Percentiles rank a stretch among this genome's conserved stretches.
phyloP scores from a whole-genome alignment of 208 protist genomes.

The Endotrypanum monterogeii region DNA sequence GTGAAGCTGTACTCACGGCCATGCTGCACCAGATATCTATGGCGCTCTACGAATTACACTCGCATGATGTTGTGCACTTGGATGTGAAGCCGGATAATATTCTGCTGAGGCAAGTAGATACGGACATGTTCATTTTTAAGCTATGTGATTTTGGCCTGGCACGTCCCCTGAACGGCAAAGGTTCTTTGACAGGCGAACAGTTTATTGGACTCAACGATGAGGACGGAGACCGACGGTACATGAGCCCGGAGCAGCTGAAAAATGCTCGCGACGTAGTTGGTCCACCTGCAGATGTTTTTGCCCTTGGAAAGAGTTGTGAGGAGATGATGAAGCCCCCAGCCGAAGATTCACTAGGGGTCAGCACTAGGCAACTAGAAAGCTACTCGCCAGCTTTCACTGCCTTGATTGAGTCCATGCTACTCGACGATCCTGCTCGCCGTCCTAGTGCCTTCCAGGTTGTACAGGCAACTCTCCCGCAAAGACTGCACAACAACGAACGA shows the following conservation, averaged over 20 bases:
- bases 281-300: conserved; percentile 83
- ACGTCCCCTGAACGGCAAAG: conserved; percentile 32
- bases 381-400: conserved; percentile 37
- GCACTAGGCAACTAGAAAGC: conserved; percentile 14
- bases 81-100: conserved; percentile 83
- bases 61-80: conserved; percentile 73
- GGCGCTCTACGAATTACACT: conserved; percentile 79
- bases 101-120: conserved; percentile 18
- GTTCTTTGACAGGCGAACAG: conserved; percentile 42
- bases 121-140: conserved; percentile 64
- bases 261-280: conserved; percentile 30
- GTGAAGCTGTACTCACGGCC: conserved; percentile 43
- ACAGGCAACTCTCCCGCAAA: conserved; percentile 28
- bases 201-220: conserved; percentile 80
- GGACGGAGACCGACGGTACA: conserved; percentile 84
- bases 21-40: conserved; percentile 71
- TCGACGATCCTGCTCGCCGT: conserved; percentile 30
- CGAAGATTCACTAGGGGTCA: conserved; percentile 36
- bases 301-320: conserved; percentile 85
- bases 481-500: neutral
- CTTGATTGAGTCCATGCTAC: conserved; percentile 46
- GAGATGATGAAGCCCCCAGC: conserved; percentile 50
- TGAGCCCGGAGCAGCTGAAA: conserved; percentile 68
- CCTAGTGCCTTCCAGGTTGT: conserved; percentile 52
- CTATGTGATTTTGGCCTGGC: conserved; percentile 88